A percentile compares a stretch with the other conserved stretches of the same genome.
Evolutionary conservation across 2,329 filamentous ascomycete genomes (phyloP).

Genomic region (Ciborinia camelliae): DNA sequence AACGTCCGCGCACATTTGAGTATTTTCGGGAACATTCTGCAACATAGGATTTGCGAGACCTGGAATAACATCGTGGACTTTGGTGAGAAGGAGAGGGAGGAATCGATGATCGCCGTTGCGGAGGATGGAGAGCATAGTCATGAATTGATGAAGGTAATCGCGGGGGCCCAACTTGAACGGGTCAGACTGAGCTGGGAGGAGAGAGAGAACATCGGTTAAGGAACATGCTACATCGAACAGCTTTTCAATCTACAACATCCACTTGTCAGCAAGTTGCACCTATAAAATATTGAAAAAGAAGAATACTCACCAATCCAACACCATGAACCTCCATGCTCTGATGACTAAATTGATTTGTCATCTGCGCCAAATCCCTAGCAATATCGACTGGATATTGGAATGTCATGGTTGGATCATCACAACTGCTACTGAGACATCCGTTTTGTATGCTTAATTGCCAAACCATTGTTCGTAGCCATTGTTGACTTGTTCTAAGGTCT

Average conservation of each 20-base stretch:
- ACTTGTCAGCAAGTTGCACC: slow-evolving; percentile 17
- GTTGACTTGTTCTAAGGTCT: slow-evolving; percentile 57
- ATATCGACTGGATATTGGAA: slow-evolving; percentile 63
- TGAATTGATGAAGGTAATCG: slow-evolving; percentile 68
- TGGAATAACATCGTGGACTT: slow-evolving; percentile 70
- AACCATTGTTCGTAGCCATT: slow-evolving; percentile 61
- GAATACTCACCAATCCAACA: slow-evolving; percentile 61
- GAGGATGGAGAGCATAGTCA: slow-evolving; percentile 64
- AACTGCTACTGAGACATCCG: slow-evolving; percentile 47
- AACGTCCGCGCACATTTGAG: slow-evolving; percentile 41
- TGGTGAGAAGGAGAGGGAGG: slow-evolving; percentile 71
- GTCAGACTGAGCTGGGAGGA: slow-evolving; percentile 57
- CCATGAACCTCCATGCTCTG: slow-evolving; percentile 72
- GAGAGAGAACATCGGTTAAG: slow-evolving; percentile 68
- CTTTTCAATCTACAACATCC: slow-evolving; percentile 61
- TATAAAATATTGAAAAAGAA: not conserved
- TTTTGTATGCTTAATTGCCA: slow-evolving; percentile 61
- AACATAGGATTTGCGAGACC: slow-evolving; percentile 58
- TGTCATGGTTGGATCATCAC: slow-evolving; percentile 52
- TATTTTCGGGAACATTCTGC: slow-evolving; percentile 54
- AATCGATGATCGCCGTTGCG: slow-evolving; percentile 76
- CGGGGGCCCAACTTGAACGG: slow-evolving; percentile 65
- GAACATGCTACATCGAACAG: slow-evolving; percentile 73
- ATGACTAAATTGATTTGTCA: slow-evolving; percentile 69
- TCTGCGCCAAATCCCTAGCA: slow-evolving; percentile 57